Conservation (phyloP, 805 yeast species). For the Lachancea nothofagi region DNA sequence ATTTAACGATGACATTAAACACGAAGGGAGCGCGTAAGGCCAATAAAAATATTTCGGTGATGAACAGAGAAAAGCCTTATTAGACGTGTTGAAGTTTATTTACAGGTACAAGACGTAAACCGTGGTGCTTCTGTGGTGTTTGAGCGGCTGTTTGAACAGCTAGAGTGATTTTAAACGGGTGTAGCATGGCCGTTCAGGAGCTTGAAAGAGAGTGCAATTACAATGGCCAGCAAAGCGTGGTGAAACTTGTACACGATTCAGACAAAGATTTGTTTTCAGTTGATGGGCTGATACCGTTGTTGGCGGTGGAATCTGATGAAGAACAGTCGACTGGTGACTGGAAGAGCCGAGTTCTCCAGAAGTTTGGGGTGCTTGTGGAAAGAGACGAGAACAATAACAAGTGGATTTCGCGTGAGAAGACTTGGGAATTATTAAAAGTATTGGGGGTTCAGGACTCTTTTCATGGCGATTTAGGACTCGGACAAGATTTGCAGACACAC, state of each 20-base stretch:
- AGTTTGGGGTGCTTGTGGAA: conserved; percentile 25
- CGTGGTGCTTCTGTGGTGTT: too few relatives aligned
- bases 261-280: conserved; percentile 24
- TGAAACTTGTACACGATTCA: conserved; percentile 20
- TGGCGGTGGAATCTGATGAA: conserved; percentile 9
- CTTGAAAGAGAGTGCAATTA: conserved; percentile 1
- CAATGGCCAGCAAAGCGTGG: conserved; percentile 8
- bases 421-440: conserved; percentile 18
- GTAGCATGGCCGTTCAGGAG: conserved; percentile 7
- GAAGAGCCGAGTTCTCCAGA: conserved; percentile 20
- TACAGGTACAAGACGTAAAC: too few relatives aligned
- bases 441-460: conserved; percentile 18
- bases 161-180: neutral
- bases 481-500: neutral
- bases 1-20: too few relatives aligned
- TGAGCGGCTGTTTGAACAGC: too few relatives aligned
- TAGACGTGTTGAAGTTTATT: too few relatives aligned
- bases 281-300: conserved; percentile 22
- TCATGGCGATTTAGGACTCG: conserved; percentile 14
- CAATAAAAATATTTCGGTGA: too few relatives aligned
- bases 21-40: too few relatives aligned
- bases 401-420: conserved; percentile 30
- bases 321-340: conserved; percentile 12
- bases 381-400: conserved; percentile 24
- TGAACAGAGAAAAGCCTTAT: too few relatives aligned